phyloP scores from a whole-genome alignment of 208 protist species.

The Leishmania tarentolae region DNA sequence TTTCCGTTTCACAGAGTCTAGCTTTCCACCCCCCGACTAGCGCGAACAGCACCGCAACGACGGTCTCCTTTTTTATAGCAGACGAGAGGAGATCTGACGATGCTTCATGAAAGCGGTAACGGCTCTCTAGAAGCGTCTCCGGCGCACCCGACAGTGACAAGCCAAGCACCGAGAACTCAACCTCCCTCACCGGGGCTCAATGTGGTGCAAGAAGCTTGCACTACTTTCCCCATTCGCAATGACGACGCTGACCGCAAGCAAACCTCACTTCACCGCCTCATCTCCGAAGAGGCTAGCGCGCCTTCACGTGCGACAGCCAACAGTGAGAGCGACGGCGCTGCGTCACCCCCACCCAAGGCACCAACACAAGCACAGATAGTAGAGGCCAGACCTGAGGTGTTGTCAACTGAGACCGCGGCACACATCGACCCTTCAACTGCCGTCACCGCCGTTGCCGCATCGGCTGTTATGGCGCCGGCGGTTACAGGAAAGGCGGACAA shows the following conservation, averaged over 20 bases:
- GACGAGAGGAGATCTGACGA: neutral
- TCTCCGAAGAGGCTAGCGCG: neutral
- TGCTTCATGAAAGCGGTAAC: neutral
- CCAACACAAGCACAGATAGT: constrained; percentile 15
- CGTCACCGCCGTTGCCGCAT: neutral
- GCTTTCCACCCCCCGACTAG: neutral
- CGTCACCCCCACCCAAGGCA: constrained; percentile 29
- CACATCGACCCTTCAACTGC: constrained; percentile 14
- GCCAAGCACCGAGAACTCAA: neutral
- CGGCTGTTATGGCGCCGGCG: neutral
- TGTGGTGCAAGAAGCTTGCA: neutral
- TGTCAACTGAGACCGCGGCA: neutral
- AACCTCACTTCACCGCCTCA: neutral
- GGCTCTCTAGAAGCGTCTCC: neutral
- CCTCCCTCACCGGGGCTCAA: neutral
- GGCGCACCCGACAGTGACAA: neutral
- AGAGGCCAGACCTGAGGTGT: constrained; percentile 12
- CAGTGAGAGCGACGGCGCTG: constrained; percentile 1
- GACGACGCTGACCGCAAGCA: neutral
- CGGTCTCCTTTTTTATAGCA: too few species aligned
- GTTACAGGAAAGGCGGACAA: neutral
- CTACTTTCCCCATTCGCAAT: neutral
- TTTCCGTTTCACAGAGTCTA: neutral
- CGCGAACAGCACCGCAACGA: neutral
- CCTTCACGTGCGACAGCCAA: neutral